Conservation (phyloP, 768 basidiomycete species). For the Dentipellis sp. region DNA sequence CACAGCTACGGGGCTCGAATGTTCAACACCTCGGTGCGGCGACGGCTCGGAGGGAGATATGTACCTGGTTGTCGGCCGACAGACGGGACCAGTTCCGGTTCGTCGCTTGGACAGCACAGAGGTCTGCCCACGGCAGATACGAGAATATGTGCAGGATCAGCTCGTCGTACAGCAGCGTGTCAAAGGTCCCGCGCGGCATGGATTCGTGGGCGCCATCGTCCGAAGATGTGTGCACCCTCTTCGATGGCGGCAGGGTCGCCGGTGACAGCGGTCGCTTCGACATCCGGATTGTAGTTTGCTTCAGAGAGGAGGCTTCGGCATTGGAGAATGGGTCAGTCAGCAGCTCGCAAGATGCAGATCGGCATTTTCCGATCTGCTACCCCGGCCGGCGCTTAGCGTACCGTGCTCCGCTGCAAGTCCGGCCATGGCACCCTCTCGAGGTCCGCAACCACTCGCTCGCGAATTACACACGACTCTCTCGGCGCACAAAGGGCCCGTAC, state of each 20-base stretch:
- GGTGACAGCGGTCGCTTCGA: constrained; percentile 22
- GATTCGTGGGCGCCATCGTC: not conserved
- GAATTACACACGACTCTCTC: constrained; percentile 53
- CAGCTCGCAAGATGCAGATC: not conserved
- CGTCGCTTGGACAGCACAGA: constrained; percentile 54
- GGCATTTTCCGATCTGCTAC: not conserved
- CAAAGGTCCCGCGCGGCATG: constrained; percentile 24
- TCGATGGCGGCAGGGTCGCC: constrained; percentile 42
- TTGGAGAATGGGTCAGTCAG: not conserved
- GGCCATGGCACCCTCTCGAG: constrained; percentile 26
- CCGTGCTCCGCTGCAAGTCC: not conserved
- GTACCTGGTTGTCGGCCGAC: constrained; percentile 56
- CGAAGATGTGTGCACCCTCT: constrained; percentile 38
- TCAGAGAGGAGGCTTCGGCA: not conserved
- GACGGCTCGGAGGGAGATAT: constrained; percentile 19
- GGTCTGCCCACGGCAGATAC: constrained; percentile 54
- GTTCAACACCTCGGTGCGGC: constrained; percentile 10
- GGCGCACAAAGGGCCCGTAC: constrained; percentile 76
- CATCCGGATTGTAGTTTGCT: constrained; percentile 6
- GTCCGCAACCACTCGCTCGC: constrained; percentile 42
- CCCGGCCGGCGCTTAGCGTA: not conserved
- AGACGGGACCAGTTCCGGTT: constrained; percentile 62
- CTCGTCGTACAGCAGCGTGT: constrained; percentile 62
- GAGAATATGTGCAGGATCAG: constrained; percentile 68
- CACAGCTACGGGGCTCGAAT: constrained; percentile 39